Percentiles rank a stretch among this genome's conserved stretches.
phyloP scores from a whole-genome alignment of 441 rosid species.

The Bruguiera hainesii region DNA sequence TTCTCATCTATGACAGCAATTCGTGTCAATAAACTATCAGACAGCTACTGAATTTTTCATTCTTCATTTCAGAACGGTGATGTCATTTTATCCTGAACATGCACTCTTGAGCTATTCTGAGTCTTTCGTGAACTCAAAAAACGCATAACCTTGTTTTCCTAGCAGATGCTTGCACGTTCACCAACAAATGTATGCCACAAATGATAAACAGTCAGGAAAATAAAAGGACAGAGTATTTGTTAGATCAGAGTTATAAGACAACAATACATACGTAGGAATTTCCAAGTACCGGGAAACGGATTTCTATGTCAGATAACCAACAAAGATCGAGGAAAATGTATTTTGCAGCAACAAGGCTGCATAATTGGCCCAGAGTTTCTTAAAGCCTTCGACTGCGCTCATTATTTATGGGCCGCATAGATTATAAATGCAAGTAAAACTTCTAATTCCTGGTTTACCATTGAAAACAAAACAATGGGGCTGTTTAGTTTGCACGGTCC shows the following conservation, averaged over 20 bases:
- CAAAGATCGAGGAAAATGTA: constrained; percentile 4
- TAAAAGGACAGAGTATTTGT: neutral
- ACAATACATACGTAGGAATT: neutral
- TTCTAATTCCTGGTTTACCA: constrained; percentile 3
- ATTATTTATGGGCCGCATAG: constrained; percentile 14
- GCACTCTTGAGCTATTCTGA: too few species aligned
- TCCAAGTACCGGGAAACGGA: neutral
- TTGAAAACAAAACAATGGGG: neutral
- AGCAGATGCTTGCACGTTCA: too few species aligned
- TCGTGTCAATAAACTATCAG: too few species aligned
- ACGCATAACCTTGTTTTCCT: too few species aligned
- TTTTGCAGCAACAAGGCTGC: neutral
- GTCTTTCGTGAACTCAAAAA: too few species aligned
- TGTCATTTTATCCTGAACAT: too few species aligned
- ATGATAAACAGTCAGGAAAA: neutral
- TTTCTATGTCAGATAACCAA: constrained; percentile 9
- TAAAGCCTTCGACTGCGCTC: neutral
- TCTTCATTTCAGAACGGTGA: too few species aligned
- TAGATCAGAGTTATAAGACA: too few species aligned
- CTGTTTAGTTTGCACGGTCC: constrained; percentile 45
- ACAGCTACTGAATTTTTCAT: too few species aligned
- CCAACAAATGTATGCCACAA: too few species aligned
- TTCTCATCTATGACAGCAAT: too few species aligned
- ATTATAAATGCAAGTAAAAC: constrained; percentile 9
- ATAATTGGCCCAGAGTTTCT: constrained; percentile 14